Evolutionary conservation across 257 asterid species (phyloP).

Genomic region (Vinca minor): DNA sequence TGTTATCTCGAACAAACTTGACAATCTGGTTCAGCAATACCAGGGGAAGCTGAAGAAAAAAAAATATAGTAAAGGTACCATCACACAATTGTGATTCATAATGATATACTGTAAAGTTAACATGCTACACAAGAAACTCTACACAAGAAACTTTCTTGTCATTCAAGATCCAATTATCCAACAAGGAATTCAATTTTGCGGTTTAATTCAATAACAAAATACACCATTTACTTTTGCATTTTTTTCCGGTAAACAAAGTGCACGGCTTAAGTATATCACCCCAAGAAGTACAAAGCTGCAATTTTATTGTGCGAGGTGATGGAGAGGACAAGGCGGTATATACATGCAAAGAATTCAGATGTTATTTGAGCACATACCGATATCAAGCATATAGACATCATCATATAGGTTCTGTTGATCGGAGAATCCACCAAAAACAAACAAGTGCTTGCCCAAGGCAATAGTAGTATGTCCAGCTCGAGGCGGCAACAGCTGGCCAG

Average conservation of each 20-base stretch:
- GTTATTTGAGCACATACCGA: conserved; percentile 47
- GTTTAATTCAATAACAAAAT: conserved; percentile 1
- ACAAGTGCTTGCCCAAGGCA: conserved; percentile 61
- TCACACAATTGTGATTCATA: not conserved
- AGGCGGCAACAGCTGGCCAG: conserved; percentile 84
- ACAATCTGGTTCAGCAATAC: not conserved
- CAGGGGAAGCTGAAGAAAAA: not conserved
- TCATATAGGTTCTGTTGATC: conserved; percentile 77
- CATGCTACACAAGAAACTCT: not conserved
- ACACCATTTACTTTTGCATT: not conserved
- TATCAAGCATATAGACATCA: conserved; percentile 77
- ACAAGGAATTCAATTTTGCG: not conserved
- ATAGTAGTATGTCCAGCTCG: conserved; percentile 96
- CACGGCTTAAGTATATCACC: not conserved
- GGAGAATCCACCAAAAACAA: conserved; percentile 94
- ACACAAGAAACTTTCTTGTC: not conserved
- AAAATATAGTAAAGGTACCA: not conserved
- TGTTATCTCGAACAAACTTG: not conserved
- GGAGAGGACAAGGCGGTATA: not conserved
- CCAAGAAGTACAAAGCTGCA: not conserved
- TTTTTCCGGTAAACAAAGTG: not conserved
- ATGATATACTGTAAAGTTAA: not conserved
- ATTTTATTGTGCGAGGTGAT: not conserved
- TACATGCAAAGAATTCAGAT: not conserved
- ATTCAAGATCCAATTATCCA: not conserved